Evolutionary conservation across 2,329 filamentous ascomycete species (phyloP).

Genomic region (Trichoderma atroviride): DNA sequence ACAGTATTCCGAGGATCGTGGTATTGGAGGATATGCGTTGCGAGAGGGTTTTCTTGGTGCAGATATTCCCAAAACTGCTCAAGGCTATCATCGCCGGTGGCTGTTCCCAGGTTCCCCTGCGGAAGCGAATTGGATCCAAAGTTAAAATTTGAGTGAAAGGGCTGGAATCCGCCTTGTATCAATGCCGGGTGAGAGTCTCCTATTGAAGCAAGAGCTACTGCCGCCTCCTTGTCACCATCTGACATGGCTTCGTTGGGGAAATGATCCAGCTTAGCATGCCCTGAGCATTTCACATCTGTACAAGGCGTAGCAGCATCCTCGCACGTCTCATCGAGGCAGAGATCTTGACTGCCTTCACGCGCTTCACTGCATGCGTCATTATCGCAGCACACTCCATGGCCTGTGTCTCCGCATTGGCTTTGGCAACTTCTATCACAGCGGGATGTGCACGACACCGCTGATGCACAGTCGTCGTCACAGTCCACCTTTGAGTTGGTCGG

Average conservation of each 20-base stretch:
- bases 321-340: conserved; percentile 40
- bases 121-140: conserved; percentile 11
- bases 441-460: conserved; percentile 40
- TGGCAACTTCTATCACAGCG: conserved; percentile 41
- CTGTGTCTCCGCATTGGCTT: conserved; percentile 41
- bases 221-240: conserved; percentile 35
- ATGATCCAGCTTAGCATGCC: conserved; percentile 3
- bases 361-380: conserved; percentile 39
- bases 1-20: conserved; percentile 35
- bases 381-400: conserved; percentile 41
- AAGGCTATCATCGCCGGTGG: conserved; percentile 23
- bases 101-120: conserved; percentile 27
- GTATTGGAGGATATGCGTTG: conserved; percentile 38
- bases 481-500: background rate
- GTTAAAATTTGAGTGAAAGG: background rate
- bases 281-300: conserved; percentile 40
- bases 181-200: conserved; percentile 30
- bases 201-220: conserved; percentile 39
- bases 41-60: conserved; percentile 33
- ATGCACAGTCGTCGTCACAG: conserved; percentile 38
- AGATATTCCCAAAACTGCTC: conserved; percentile 30
- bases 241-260: conserved; percentile 25
- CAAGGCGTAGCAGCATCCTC: conserved; percentile 42
- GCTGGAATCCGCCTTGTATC: background rate
- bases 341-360: conserved; percentile 34